Conservation (phyloP, 2,329 filamentous ascomycete species). For the Zasmidium citrigriseum region DNA sequence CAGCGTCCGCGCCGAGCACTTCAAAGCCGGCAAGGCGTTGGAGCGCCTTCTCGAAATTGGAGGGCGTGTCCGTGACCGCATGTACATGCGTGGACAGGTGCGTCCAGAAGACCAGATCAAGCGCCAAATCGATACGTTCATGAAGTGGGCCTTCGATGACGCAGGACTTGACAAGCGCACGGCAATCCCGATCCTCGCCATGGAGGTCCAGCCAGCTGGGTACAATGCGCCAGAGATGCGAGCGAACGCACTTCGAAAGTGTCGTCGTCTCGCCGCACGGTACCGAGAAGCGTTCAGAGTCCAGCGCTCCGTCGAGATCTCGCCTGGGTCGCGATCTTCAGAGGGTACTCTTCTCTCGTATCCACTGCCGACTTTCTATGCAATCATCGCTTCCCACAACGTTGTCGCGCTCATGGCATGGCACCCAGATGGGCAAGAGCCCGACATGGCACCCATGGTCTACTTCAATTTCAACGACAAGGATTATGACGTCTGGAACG, state of each 20-base stretch:
- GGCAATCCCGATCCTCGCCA: constrained; percentile 46
- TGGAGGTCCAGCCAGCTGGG: constrained; percentile 43
- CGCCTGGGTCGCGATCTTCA: constrained; percentile 18
- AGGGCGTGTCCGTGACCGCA: constrained; percentile 53
- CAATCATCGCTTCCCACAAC: constrained; percentile 55
- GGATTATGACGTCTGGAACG: constrained; percentile 62
- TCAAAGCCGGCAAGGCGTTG: constrained; percentile 55
- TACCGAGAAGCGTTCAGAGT: constrained; percentile 44
- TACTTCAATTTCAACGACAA: constrained; percentile 56
- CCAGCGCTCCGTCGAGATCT: constrained; percentile 28
- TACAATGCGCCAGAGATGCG: constrained; percentile 45
- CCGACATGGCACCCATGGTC: constrained; percentile 40
- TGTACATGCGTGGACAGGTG: constrained; percentile 33
- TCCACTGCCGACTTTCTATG: constrained; percentile 54
- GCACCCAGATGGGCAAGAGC: constrained; percentile 41
- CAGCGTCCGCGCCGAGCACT: constrained; percentile 43
- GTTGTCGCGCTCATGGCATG: constrained; percentile 56
- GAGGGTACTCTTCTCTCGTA: constrained; percentile 21
- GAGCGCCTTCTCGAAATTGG: constrained; percentile 53
- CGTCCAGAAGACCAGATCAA: constrained; percentile 26
- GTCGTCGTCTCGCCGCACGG: constrained; percentile 44
- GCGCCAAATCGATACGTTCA: constrained; percentile 44
- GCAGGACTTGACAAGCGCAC: constrained; percentile 40
- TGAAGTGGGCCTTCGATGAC: constrained; percentile 57
- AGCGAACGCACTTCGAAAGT: constrained; percentile 43